Evolutionary conservation across 148 eudicot species (phyloP).

Genomic region (Rhododendron ovatum): DNA sequence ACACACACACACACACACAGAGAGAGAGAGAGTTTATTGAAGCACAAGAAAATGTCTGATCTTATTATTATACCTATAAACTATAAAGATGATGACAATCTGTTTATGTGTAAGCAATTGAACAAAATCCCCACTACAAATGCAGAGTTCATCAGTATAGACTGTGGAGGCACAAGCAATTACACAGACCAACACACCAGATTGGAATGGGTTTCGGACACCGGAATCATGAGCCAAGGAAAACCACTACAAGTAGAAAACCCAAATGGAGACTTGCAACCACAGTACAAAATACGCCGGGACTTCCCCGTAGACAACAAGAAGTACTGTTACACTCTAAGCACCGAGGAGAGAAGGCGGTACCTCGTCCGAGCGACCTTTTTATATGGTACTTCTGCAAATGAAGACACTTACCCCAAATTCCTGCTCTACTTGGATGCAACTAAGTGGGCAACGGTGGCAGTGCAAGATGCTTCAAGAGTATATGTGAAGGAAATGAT

Average conservation of each 20-base stretch:
- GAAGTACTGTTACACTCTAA: conserved; percentile 73
- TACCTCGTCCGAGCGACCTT: conserved; percentile 82
- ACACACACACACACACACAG: not conserved
- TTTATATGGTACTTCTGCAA: conserved; percentile 55
- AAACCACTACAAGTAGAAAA: conserved; percentile 30
- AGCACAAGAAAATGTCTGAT: not conserved
- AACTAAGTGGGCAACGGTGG: conserved; percentile 82
- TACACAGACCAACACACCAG: conserved; percentile 64
- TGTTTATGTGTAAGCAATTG: not conserved
- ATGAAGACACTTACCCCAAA: conserved; percentile 58
- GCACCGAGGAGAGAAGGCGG: conserved; percentile 67
- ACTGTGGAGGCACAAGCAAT: conserved; percentile 77
- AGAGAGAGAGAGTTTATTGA: not conserved
- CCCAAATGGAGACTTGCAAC: conserved; percentile 25
- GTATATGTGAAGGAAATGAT: conserved; percentile 75
- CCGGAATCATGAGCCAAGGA: conserved; percentile 47
- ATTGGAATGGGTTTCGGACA: conserved; percentile 71
- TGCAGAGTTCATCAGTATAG: conserved; percentile 94
- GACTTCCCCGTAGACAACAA: conserved; percentile 68
- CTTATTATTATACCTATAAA: not conserved
- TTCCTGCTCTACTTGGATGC: conserved; percentile 88
- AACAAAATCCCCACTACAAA: not conserved
- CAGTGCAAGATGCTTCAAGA: conserved; percentile 56
- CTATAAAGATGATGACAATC: not conserved
- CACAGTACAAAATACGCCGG: conserved; percentile 53